Evolutionary conservation across 805 yeast species (phyloP).

Genomic region (Candida xiaguanensis): DNA sequence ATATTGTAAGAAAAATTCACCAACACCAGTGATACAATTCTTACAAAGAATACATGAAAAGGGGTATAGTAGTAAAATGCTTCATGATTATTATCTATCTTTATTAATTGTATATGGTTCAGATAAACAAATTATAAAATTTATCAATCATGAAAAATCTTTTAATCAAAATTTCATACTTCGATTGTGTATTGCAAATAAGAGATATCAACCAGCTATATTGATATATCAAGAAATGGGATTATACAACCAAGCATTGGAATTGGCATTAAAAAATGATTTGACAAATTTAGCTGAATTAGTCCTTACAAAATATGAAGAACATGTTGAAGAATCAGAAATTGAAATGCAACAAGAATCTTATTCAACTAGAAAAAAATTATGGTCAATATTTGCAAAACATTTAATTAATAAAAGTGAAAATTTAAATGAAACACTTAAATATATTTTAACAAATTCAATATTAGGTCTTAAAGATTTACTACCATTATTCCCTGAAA

Average conservation of each 20-base stretch:
- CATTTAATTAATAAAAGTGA: conserved; percentile 39
- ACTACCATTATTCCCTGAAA: conserved; percentile 80
- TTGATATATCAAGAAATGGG: conserved; percentile 60
- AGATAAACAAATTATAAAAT: conserved; percentile 28
- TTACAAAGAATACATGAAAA: conserved; percentile 49
- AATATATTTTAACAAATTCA: conserved; percentile 24
- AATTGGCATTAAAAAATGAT: conserved; percentile 61
- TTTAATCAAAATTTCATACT: conserved; percentile 75
- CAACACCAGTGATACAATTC: conserved; percentile 65
- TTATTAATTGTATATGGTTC: conserved; percentile 49
- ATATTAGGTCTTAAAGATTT: conserved; percentile 72
- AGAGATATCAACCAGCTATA: conserved; percentile 63
- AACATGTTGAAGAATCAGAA: conserved; percentile 13
- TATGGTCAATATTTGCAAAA: conserved; percentile 69
- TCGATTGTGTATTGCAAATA: conserved; percentile 62
- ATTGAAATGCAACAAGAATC: conserved; percentile 32
- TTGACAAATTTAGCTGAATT: conserved; percentile 51
- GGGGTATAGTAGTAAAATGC: conserved; percentile 36
- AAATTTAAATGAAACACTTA: conserved; percentile 25
- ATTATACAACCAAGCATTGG: conserved; percentile 77
- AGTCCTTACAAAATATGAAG: conserved; percentile 31
- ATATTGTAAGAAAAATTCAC: conserved; percentile 49
- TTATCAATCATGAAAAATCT: conserved; percentile 21
- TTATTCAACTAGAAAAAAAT: conserved; percentile 50
- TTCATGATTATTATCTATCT: conserved; percentile 71